Evolutionary conservation across 257 asterid species (phyloP), one percentile per base, ranked within the genome.

Genomic region (Coffea eugenioides): DNA sequence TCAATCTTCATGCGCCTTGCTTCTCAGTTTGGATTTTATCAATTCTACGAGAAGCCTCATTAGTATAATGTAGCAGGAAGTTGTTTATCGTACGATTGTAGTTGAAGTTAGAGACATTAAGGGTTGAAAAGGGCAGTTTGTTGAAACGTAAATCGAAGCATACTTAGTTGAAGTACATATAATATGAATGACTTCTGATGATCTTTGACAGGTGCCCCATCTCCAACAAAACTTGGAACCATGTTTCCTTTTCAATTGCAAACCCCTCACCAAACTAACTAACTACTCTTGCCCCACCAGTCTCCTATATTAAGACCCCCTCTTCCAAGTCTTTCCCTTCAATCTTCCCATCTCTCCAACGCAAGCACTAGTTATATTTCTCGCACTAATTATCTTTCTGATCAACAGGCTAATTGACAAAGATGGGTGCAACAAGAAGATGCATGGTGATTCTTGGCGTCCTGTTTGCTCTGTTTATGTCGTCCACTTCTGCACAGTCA

Each of bases 271-370:
- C 98, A 86, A 93, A 89, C 94, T 82, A 85, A 31, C 64, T 82
- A 89, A 87, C 97, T 59, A 88, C 91, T 81, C 83, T 69, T 85
- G 82, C 72, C 94, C 97, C 92, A 89, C 92, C 25, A 48, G 69
- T 76, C 85, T 75, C 25, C 70, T 79, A 74, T 74, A 79, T 57
- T 71, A 34, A 25, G 31, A 59, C 46, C 27, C 57, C 79, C n/a
- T 77, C 51, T 64, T 36, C 76, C 41, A 51, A 2, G 64, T 69
- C 78, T 72, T 27, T 4, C 61, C 3, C n/a, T 61, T 78, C 64
- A 25, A 71, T 41, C 77, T 74, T 51, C 77, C 43, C 43, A 1
- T 4, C 43, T 39, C 43, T 39, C 43, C 77, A 45, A 49, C 31
- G 3, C 8, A 67, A 36, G 45, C 6, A 3, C 27, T 39, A 4